Conservation (phyloP, 768 basidiomycete species). For the Ramaria sp. region DNA sequence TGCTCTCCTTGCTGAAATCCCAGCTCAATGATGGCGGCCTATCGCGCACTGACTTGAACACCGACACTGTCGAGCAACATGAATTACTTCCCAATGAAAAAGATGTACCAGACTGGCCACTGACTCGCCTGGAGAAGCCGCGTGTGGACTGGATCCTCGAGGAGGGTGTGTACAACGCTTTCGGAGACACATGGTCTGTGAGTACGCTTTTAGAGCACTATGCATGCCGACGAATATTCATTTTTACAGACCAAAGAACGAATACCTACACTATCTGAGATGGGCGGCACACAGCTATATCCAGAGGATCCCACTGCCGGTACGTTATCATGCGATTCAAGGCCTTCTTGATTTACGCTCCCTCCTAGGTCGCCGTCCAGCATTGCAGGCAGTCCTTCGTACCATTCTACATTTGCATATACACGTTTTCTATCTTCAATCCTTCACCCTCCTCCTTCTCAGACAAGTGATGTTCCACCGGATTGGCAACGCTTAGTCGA, state of each 20-base stretch:
- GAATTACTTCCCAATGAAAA: too few relatives aligned
- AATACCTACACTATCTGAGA: slow-evolving; percentile 71
- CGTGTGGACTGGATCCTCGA: too few relatives aligned
- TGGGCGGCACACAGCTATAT: slow-evolving; percentile 71
- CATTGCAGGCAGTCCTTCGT: too few relatives aligned
- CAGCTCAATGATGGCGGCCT: too few relatives aligned
- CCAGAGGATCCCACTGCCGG: too few relatives aligned
- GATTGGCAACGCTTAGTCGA: too few relatives aligned
- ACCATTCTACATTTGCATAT: too few relatives aligned
- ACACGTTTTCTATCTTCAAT: too few relatives aligned
- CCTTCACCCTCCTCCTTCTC: slow-evolving; percentile 44
- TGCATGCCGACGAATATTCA: slow-evolving; percentile 1
- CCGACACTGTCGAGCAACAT: slow-evolving; percentile 37
- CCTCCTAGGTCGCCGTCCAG: slow-evolving; percentile 56
- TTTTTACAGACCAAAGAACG: slow-evolving; percentile 62
- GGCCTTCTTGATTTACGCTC: neutral
- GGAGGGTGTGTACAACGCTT: too few relatives aligned
- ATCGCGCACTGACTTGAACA: slow-evolving; percentile 17
- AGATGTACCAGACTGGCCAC: too few relatives aligned
- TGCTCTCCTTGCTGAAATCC: slow-evolving; percentile 47
- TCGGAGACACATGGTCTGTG: slow-evolving; percentile 90
- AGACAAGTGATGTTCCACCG: slow-evolving; percentile 29
- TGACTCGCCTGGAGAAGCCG: too few relatives aligned
- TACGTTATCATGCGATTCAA: too few relatives aligned
- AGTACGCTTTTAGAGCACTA: slow-evolving; percentile 19